Evolutionary conservation across 441 rosid genomes (phyloP).

Genomic region (Adansonia gregorii): DNA sequence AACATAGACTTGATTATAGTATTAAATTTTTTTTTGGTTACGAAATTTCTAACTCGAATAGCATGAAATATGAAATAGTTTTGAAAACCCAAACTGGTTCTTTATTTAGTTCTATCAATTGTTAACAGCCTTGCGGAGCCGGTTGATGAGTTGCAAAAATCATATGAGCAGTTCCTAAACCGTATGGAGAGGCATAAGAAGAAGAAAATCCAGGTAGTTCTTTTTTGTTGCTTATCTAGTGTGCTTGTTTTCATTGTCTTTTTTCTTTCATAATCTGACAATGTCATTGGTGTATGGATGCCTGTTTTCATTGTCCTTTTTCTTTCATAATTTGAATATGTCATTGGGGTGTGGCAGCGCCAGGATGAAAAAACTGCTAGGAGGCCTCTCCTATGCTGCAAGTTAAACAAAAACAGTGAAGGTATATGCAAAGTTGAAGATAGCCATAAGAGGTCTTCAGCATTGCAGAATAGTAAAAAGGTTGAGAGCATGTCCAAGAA

Average conservation of each 20-base stretch:
- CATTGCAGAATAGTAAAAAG: neutral
- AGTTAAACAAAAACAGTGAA: constrained; percentile 39
- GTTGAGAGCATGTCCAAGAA: constrained; percentile 24
- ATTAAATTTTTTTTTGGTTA: neutral
- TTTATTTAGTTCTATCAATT: constrained; percentile 20
- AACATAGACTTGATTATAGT: neutral
- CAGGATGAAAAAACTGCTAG: constrained; percentile 46
- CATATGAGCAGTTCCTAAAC: constrained; percentile 78
- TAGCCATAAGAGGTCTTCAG: constrained; percentile 12
- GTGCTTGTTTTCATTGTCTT: constrained; percentile 26
- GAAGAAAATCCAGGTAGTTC: constrained; percentile 67
- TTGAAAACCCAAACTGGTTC: constrained; percentile 19
- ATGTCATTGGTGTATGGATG: constrained; percentile 20
- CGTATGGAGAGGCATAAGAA: constrained; percentile 69
- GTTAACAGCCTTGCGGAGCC: constrained; percentile 86
- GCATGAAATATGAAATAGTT: constrained; percentile 2
- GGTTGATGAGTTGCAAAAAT: constrained; percentile 75
- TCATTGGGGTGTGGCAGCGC: constrained; percentile 37
- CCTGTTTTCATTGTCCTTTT: constrained; percentile 28
- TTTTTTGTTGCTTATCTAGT: constrained; percentile 28
- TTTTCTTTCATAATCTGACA: constrained; percentile 33
- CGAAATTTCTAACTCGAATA: neutral
- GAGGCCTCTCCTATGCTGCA: constrained; percentile 35
- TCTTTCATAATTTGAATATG: constrained; percentile 33
- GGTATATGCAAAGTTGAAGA: constrained; percentile 28